Evolutionary conservation across 2,329 filamentous ascomycete species (phyloP).

Genomic region (Hymenoscyphus linearis): DNA sequence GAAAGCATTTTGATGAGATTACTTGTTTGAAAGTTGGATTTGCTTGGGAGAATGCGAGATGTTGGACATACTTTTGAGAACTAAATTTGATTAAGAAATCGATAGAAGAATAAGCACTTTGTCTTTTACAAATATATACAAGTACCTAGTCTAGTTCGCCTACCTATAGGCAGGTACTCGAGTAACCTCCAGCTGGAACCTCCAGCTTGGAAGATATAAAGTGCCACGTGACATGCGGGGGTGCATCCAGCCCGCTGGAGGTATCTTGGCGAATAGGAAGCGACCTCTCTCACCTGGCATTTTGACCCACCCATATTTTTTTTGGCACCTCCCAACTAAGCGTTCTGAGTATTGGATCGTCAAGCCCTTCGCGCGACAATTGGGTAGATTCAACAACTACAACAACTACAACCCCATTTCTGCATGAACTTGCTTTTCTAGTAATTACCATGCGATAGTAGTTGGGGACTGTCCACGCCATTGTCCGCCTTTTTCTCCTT

Average conservation of each 20-base stretch:
- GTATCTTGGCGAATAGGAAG: too few species aligned
- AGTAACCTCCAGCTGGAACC: too few species aligned
- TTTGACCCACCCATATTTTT: background rate
- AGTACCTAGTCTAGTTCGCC: too few species aligned
- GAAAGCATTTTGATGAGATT: slow-evolving; percentile 46
- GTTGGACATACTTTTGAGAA: slow-evolving; percentile 17
- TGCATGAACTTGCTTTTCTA: background rate
- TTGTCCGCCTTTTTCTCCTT: background rate
- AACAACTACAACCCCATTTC: background rate
- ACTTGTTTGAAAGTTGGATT: slow-evolving; percentile 39
- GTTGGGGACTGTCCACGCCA: background rate
- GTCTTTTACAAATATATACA: background rate
- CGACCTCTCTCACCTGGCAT: background rate
- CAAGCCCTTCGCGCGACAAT: background rate
- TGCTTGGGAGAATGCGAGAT: slow-evolving; percentile 38
- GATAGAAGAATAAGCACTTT: too few species aligned
- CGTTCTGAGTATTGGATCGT: background rate
- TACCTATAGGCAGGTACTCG: too few species aligned
- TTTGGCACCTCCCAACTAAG: background rate
- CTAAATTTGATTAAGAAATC: too few species aligned
- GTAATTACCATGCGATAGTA: background rate
- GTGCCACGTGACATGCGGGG: too few species aligned
- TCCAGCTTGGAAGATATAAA: too few species aligned
- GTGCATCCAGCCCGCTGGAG: too few species aligned
- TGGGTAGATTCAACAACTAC: background rate